These are phyloP conservation scores for Xenosphaeropsis pyriputrescens DNA, from an alignment of 2,329 filamentous ascomycete species.

Conservation along the genomic window DNA sequence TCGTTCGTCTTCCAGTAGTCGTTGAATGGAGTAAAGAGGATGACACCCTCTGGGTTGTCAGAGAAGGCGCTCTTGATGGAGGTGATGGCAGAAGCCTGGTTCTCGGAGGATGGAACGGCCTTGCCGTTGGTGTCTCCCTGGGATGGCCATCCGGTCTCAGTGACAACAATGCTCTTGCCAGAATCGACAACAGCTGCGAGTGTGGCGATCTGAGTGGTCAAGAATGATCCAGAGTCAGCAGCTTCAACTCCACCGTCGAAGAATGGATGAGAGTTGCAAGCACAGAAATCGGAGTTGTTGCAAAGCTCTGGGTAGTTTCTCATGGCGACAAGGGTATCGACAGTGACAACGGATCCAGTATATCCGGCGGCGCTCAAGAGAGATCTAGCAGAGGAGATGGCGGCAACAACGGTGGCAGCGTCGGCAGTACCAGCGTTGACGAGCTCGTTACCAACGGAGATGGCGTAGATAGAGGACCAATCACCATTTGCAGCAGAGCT, in stretches of 20 bases:
- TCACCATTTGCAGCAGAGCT: conserved; percentile 41
- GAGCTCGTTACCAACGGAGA: conserved; percentile 70
- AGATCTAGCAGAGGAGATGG: conserved; percentile 39
- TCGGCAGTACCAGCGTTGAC: conserved; percentile 48
- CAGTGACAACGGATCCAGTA: conserved; percentile 58
- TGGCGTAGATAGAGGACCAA: conserved; percentile 55
- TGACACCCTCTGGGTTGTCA: conserved; percentile 32
- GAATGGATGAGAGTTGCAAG: conserved; percentile 73
- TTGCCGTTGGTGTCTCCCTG: conserved; percentile 47
- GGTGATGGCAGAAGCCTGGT: conserved; percentile 51
- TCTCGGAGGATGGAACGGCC: conserved; percentile 52
- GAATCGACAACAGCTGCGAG: conserved; percentile 27
- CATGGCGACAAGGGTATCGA: conserved; percentile 65
- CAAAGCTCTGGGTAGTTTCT: conserved; percentile 55
- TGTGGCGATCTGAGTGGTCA: conserved; percentile 35
- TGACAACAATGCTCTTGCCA: conserved; percentile 50
- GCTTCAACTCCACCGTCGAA: conserved; percentile 54
- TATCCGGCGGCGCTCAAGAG: conserved; percentile 50
- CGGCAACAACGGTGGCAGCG: conserved; percentile 36
- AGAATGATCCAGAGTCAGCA: conserved; percentile 49
- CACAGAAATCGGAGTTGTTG: conserved; percentile 60
- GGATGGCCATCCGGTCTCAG: conserved; percentile 76
- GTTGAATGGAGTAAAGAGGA: conserved; percentile 71
- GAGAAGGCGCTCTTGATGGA: conserved; percentile 48
- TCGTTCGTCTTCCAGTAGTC: conserved; percentile 62